These are phyloP conservation scores for Inonotus hispidus DNA, from an alignment of 1,284 basidiomycete genomes.

Conservation along the genomic window DNA sequence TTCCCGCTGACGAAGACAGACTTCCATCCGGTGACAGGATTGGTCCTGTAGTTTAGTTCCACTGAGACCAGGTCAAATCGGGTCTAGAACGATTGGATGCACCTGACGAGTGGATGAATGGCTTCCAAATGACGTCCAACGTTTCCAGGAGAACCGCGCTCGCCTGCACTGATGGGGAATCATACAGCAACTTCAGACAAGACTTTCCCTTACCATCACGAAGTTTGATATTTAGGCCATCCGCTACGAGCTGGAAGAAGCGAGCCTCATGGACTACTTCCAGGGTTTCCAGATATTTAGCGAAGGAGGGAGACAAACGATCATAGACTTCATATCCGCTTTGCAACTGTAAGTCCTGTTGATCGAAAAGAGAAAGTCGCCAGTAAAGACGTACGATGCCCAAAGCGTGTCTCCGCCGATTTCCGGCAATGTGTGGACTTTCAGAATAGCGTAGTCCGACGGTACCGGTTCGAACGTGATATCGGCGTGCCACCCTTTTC, in stretches of 20 bases:
- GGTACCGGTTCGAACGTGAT: constrained; percentile 69
- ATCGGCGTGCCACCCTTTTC: constrained; percentile 52
- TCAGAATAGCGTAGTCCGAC: constrained; percentile 51
- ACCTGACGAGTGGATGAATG: constrained; percentile 39
- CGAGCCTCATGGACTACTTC: constrained; percentile 53
- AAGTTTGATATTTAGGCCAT: constrained; percentile 29
- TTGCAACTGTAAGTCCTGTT: background rate
- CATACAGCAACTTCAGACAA: constrained; percentile 20
- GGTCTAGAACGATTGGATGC: background rate
- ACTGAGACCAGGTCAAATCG: background rate
- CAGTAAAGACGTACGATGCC: constrained; percentile 25
- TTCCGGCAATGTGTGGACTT: constrained; percentile 48
- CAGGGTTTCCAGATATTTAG: constrained; percentile 52
- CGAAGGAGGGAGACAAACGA: constrained; percentile 50
- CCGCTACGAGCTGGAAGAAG: constrained; percentile 34
- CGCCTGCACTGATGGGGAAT: constrained; percentile 30
- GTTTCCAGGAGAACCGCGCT: constrained; percentile 55
- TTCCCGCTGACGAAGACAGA: constrained; percentile 57
- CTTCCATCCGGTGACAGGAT: constrained; percentile 66
- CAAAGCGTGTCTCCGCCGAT: constrained; percentile 38
- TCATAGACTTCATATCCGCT: constrained; percentile 62
- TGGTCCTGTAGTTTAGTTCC: constrained; percentile 42
- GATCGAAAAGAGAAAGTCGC: background rate
- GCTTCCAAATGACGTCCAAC: constrained; percentile 50
- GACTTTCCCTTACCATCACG: constrained; percentile 38